Conservation (phyloP, 2,329 filamentous ascomycete species). For the Botrytis porri region DNA sequence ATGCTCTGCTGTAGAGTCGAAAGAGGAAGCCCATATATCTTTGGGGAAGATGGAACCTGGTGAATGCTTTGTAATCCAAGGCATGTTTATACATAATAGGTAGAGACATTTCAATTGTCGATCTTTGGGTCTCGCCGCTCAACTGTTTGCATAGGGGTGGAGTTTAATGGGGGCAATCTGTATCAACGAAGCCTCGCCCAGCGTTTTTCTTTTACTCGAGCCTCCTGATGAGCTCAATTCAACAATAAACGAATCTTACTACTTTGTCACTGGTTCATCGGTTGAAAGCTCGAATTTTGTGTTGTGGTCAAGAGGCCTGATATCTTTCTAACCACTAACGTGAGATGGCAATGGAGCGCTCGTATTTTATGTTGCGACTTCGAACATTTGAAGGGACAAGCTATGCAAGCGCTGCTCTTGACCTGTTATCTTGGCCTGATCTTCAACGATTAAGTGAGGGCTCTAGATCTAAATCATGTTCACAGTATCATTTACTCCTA, state of each 20-base stretch:
- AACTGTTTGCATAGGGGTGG: constrained; percentile 9
- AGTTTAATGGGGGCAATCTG: constrained; percentile 14
- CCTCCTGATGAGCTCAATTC: constrained; percentile 7
- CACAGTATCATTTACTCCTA: neutral
- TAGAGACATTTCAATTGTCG: neutral
- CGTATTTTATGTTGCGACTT: neutral
- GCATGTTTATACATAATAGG: constrained; percentile 5
- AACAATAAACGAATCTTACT: constrained; percentile 3
- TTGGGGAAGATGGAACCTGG: neutral
- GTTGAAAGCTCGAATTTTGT: neutral
- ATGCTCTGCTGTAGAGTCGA: neutral
- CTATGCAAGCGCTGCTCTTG: neutral
- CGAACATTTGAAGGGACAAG: neutral
- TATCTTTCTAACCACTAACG: neutral
- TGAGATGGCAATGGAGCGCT: neutral
- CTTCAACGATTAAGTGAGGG: neutral
- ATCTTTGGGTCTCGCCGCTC: constrained; percentile 12
- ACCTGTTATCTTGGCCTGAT: neutral
- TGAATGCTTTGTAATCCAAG: neutral
- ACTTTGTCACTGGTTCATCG: neutral
- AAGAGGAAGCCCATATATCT: neutral
- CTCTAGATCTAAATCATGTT: neutral
- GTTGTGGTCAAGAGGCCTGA: neutral
- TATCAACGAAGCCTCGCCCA: constrained; percentile 7
- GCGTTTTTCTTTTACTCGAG: neutral